phyloP scores from a whole-genome alignment of 164 flowering plant genomes.

The Akebia trifoliata region DNA sequence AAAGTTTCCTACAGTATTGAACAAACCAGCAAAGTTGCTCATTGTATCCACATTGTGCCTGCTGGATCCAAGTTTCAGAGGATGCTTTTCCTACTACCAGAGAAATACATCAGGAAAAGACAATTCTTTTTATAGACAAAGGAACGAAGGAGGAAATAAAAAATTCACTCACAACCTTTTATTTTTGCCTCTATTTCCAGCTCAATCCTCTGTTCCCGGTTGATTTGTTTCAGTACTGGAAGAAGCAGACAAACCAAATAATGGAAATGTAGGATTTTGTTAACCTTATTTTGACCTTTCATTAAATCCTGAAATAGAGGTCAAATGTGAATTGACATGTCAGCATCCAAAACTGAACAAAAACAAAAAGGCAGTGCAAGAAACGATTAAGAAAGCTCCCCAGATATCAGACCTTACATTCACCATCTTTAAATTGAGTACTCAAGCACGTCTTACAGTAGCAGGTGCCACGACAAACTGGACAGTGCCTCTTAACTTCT shows the following conservation, averaged over 20 bases:
- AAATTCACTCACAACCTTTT: conserved; percentile 33
- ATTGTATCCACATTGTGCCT: conserved; percentile 26
- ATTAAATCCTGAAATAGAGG: conserved; percentile 39
- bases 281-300: conserved; percentile 25
- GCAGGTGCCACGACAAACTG: conserved; percentile 72
- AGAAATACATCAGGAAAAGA: conserved; percentile 12
- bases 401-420: conserved; percentile 49
- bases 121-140: neutral
- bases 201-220: conserved; percentile 50
- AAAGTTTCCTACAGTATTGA: too few species aligned
- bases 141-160: neutral
- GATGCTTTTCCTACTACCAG: conserved; percentile 33
- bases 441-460: conserved; percentile 51
- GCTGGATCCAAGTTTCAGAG: conserved; percentile 35
- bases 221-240: conserved; percentile 57
- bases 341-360: conserved; percentile 4
- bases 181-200: conserved; percentile 53
- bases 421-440: conserved; percentile 28
- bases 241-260: conserved; percentile 67
- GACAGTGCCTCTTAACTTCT: conserved; percentile 57
- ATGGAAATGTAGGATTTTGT: conserved; percentile 41
- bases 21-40: conserved; percentile 53
- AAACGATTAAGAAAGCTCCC: neutral
- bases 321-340: conserved; percentile 1
- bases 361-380: neutral